Evolutionary conservation across 2,329 filamentous ascomycete genomes (phyloP).

Genomic region (Colletotrichum higginsianum): DNA sequence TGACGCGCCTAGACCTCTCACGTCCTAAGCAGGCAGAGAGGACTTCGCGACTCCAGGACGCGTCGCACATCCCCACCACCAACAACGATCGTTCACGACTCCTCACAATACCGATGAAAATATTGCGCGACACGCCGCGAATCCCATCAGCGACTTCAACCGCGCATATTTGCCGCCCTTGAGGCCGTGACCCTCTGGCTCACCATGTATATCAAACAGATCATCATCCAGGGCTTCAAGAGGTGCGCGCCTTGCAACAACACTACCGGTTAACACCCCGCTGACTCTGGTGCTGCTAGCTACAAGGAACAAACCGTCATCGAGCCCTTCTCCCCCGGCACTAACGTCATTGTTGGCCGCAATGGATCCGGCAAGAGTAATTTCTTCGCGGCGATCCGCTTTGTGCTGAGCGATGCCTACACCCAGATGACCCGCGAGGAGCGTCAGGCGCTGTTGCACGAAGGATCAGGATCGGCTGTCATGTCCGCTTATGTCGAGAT

Average conservation of each 20-base stretch:
- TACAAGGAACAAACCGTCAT: conserved; percentile 99
- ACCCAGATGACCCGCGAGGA: conserved; percentile 96
- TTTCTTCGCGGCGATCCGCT: conserved; percentile 99
- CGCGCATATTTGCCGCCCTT: conserved; percentile 38
- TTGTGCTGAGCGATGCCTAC: conserved; percentile 98
- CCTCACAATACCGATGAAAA: conserved; percentile 36
- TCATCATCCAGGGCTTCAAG: conserved; percentile 99
- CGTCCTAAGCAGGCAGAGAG: conserved; percentile 22
- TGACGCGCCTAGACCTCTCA: conserved; percentile 33
- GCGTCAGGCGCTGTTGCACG: conserved; percentile 95
- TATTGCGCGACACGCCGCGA: conserved; percentile 28
- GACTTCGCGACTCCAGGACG: conserved; percentile 39
- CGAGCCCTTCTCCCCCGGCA: conserved; percentile 96
- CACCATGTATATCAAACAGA: conserved; percentile 98
- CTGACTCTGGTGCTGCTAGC: conserved; percentile 62
- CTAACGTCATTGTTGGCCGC: conserved; percentile 98
- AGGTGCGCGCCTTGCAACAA: conserved; percentile 70
- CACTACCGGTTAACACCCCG: conserved; percentile 45
- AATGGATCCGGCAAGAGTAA: conserved; percentile 99
- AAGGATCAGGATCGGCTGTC: conserved; percentile 96
- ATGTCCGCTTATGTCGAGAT: conserved; percentile 99
- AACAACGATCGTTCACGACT: conserved; percentile 28
- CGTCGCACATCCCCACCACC: conserved; percentile 42
- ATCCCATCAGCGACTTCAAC: conserved; percentile 32
- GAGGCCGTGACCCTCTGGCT: conserved; percentile 33